Evolutionary conservation across 345 rosid species (phyloP).

Genomic region (Punica granatum): DNA sequence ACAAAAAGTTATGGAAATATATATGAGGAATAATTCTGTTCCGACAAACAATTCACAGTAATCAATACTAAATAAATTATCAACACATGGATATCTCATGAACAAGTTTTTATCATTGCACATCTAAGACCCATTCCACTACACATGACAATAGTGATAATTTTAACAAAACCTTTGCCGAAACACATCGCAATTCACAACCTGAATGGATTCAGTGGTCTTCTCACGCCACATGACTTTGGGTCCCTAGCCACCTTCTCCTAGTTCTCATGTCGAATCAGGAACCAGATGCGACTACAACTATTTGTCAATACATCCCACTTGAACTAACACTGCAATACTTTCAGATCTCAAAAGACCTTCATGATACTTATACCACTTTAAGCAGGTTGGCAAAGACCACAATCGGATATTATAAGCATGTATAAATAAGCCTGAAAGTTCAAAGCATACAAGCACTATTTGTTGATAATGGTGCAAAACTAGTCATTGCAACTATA

Average conservation of each 20-base stretch:
- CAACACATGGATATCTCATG: background rate
- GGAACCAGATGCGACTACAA: no score
- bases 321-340: no score
- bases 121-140: background rate
- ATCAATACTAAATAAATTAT: background rate
- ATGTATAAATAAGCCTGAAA: background rate
- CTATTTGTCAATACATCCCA: no score
- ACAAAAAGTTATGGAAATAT: background rate
- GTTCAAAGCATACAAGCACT: background rate
- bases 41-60: background rate
- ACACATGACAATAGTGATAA: background rate
- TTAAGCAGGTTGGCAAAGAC: background rate
- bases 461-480: background rate
- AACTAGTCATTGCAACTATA: background rate
- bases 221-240: background rate
- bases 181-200: background rate
- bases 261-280: no score
- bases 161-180: background rate
- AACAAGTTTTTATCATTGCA: background rate
- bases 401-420: background rate
- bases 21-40: background rate
- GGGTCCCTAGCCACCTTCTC: background rate
- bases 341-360: no score
- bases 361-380: background rate
- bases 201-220: background rate